Percentiles rank a stretch among this genome's conserved stretches.
Conservation (phyloP, 2,329 filamentous ascomycete species). For the Trichophyton simii region DNA sequence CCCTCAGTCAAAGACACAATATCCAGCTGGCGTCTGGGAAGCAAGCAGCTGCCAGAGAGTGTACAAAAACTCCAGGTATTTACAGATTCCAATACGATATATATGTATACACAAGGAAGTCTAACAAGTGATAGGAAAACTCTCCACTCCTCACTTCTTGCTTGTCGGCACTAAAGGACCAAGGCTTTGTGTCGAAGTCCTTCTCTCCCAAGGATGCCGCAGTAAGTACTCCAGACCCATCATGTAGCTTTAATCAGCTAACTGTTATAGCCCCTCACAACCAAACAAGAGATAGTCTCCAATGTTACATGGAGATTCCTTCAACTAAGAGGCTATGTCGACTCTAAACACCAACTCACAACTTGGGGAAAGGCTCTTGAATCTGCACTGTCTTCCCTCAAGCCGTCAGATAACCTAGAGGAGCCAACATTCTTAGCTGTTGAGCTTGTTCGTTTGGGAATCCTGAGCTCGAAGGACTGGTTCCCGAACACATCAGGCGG, state of each 20-base stretch:
- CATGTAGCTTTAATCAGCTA: conserved; percentile 5
- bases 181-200: conserved; percentile 57
- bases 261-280: conserved; percentile 36
- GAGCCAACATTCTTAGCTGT: conserved; percentile 73
- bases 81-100: neutral
- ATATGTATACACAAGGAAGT: neutral
- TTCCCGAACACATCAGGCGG: conserved; percentile 46
- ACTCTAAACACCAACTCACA: conserved; percentile 66
- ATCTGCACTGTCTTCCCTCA: conserved; percentile 51
- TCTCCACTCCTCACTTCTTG: conserved; percentile 23
- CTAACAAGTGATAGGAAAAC: conserved; percentile 8
- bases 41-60: conserved; percentile 38
- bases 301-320: conserved; percentile 82
- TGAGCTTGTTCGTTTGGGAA: conserved; percentile 67
- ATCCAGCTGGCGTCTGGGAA: conserved; percentile 60
- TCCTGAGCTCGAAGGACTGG: conserved; percentile 61
- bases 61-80: conserved; percentile 21
- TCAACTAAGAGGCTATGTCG: conserved; percentile 74
- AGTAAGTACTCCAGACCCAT: conserved; percentile 17
- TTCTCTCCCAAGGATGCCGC: conserved; percentile 44
- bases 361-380: conserved; percentile 71
- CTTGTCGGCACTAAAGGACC: conserved; percentile 55
- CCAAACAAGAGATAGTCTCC: conserved; percentile 58
- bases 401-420: conserved; percentile 49
- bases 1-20: conserved; percentile 43